Percentiles rank a stretch among this genome's conserved stretches.
Evolutionary conservation across 179 eudicot species (phyloP).

Genomic region (Beta lomatogona): DNA sequence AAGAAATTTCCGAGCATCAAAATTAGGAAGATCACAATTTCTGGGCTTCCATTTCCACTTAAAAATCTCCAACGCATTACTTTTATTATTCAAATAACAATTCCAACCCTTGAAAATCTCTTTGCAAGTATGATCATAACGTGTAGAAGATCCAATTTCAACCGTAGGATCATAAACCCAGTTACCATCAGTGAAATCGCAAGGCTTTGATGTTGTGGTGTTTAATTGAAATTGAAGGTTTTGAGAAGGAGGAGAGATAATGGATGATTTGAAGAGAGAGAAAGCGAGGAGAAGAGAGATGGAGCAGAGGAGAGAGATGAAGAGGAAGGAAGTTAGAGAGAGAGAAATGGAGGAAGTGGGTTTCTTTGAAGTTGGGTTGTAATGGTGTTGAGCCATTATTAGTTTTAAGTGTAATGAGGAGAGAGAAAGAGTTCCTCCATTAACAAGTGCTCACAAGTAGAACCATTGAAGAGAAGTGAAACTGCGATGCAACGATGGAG

Average conservation of each 20-base stretch:
- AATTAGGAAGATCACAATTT: conserved; percentile 58
- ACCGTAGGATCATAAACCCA: conserved; percentile 69
- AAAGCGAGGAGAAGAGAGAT: conserved; percentile 47
- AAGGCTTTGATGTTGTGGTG: conserved; percentile 18
- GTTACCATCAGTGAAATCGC: conserved; percentile 65
- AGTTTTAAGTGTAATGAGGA: not conserved
- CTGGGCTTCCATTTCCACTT: conserved; percentile 87
- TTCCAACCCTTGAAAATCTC: conserved; percentile 98
- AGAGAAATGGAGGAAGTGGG: conserved; percentile 15
- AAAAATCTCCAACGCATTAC: conserved; percentile 60
- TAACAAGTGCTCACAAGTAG: not conserved
- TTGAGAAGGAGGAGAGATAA: conserved; percentile 13
- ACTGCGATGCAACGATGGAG: not conserved
- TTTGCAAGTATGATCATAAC: conserved; percentile 78
- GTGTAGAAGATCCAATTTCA: conserved; percentile 31
- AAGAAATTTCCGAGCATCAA: conserved; percentile 64
- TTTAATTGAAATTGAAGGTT: conserved; percentile 4
- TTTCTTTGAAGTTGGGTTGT: conserved; percentile 16
- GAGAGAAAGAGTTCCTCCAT: not conserved
- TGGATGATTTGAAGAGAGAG: conserved; percentile 48
- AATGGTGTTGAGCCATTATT: conserved; percentile 15
- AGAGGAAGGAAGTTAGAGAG: conserved; percentile 27
- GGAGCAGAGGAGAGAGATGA: conserved; percentile 52
- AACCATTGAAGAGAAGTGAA: not conserved
- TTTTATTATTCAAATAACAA: conserved; percentile 60